Base-by-base conservation (phyloP, 1,139 yeast species). In the Pichia sp. region DNA sequence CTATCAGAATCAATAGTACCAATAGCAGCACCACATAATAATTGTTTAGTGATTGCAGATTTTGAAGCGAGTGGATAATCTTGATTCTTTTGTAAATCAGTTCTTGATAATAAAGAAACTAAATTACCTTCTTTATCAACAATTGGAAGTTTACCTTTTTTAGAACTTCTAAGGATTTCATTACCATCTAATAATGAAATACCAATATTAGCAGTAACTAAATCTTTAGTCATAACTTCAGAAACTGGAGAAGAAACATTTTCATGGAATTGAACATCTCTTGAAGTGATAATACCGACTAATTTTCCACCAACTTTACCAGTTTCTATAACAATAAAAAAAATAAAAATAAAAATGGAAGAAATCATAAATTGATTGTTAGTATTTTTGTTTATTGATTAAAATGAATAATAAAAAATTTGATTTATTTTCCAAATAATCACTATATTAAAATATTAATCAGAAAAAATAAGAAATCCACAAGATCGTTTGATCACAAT, bases 21-120 rank as follows among this genome's bases (percentile, higher is more conserved):
- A 64, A 92, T 80, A 52, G 98, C 95, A 58, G 98, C 99, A 76
- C 98, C 98, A 78, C 96, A 87, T 62, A 94, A 78, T 66, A 92
- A 78, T 73, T 92, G 99, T 76, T 92, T 92, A 48, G 97, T 87
- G 59, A 82, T 76, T 62, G 80, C 83, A 37, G 96, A 85, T 74
- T 92, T 92, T 54, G 97, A 89, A 50, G 98, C 97, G 56, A 82
- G 74, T 59, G 99, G 99, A 73, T 77, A 92, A 65, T 79, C 77
- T 73, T 85, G 85, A 72, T 94, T 92, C 78, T 92, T 92, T 76
- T 87, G 95, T 73, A 92, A 80, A 71, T 92, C 98, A 50, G 97
- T 89, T 73, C 96, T 84, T 36, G 97, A 89, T 56, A 92, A 76
- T 71, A 92, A 78, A 47, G 97, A 84, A 48, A 87, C 83, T 61